Evolutionary conservation across 768 basidiomycete genomes (phyloP), one percentile per base, ranked within the genome.

Genomic region (Xerocomus potaroensis): DNA sequence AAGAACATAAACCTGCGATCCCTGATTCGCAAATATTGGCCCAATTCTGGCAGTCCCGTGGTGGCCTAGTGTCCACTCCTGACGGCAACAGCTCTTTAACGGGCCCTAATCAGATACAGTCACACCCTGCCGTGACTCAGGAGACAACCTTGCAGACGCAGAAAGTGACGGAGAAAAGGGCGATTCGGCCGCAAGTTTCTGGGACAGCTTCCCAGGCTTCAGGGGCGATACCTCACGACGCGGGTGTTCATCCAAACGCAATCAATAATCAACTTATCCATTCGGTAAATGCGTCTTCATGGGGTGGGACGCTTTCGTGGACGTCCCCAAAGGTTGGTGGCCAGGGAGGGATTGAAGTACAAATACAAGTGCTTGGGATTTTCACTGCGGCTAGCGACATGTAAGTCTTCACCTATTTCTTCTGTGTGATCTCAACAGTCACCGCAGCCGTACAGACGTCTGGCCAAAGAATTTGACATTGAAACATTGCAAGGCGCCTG

Each of bases 381-480:
- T 15, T 54, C 10, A 8, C 36, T 38, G 44, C 63, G 14, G 59
- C 54, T 14, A 45, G 41, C 10, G 57, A 69, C 24, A 60, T 70
- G 74, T 74, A 56, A 26, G 75, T 66, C 24, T 40, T 32, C 12
- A 6, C n/a, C 19, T 19, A 18, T 39, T 34, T 26, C 10, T 32
- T 24, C 12, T 46, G 29, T 21, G 15, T 50, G 16, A 5, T 11
- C 47, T 53, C 34, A 53, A 16, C 23, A 18, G n/a, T 45, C 4
- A 30, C 49, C 32, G 26, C 55, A 86, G 84, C 43, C 76, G 63
- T 36, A 51, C 71, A 7, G 69, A 77, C 2, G 74, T 69, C 0
- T 85, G 82, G 83, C 83, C 84, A 1, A 45, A 52, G 8, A 54
- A 56, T 3, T 51, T 84, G 51, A 54, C 60, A 1, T 60, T 83